phyloP scores from a whole-genome alignment of 2,329 filamentous ascomycete species.

The Diaporthe velutina region DNA sequence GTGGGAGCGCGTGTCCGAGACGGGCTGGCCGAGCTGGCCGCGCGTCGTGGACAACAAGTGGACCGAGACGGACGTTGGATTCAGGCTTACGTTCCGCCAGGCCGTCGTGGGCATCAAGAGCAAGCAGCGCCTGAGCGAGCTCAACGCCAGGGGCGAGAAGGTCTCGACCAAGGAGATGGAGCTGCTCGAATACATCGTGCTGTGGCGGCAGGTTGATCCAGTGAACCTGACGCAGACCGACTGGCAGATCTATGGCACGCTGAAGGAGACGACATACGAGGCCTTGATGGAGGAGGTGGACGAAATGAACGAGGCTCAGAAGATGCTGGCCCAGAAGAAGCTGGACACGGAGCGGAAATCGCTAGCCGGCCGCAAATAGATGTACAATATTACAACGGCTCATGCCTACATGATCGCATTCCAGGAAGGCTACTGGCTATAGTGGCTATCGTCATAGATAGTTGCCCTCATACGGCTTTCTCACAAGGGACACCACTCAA shows the following conservation, averaged over 20 bases:
- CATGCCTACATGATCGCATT: background rate
- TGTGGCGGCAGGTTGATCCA: slow-evolving; percentile 63
- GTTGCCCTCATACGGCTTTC: background rate
- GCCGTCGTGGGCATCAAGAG: slow-evolving; percentile 72
- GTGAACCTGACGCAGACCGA: slow-evolving; percentile 60
- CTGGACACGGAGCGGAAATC: slow-evolving; percentile 44
- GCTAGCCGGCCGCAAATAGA: slow-evolving; percentile 19
- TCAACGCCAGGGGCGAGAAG: slow-evolving; percentile 51
- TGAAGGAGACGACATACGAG: slow-evolving; percentile 65
- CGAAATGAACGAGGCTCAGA: slow-evolving; percentile 38
- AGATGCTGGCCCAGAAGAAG: slow-evolving; percentile 47
- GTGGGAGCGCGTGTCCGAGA: slow-evolving; percentile 70
- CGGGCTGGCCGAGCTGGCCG: slow-evolving; percentile 55
- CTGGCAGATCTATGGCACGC: slow-evolving; percentile 77
- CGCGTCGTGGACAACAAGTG: slow-evolving; percentile 67
- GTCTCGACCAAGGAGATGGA: slow-evolving; percentile 64
- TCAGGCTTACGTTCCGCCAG: slow-evolving; percentile 62
- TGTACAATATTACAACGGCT: slow-evolving; percentile 4
- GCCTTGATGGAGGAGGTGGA: slow-evolving; percentile 51
- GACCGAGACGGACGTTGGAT: slow-evolving; percentile 32
- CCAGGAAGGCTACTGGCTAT: background rate
- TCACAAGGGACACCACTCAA: background rate
- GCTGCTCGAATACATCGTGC: slow-evolving; percentile 74
- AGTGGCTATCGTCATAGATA: background rate
- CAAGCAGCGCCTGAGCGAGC: slow-evolving; percentile 65